Base-by-base conservation (phyloP, 352 stramenopile species). In the Phytophthora pinifolia region DNA sequence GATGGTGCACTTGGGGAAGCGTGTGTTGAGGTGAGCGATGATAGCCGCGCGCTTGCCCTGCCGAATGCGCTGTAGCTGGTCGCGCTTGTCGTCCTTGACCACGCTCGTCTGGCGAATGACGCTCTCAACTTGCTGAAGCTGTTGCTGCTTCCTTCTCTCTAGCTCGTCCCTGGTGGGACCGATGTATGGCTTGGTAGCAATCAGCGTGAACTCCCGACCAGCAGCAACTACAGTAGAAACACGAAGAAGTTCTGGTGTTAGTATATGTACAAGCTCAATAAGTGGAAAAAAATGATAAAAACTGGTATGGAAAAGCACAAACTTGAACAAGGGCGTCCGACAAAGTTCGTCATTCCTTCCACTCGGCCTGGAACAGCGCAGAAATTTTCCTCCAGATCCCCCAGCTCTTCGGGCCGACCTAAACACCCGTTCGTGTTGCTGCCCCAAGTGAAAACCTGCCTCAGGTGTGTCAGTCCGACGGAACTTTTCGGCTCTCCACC, bases 181-280 rank as follows among this genome's bases (percentile, higher is more conserved):
- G n/a, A 97, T 83, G 65, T 98, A 98, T 7, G 93, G 89, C 57
- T 96, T 96, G 0, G 93, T 98, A 2, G 87, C 89, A 10, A 98
- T 79, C 18, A 98, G 45, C 0, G 92, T 98, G 45, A 94, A 98
- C 59, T 98, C 92, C 4, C 89, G 85, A 20, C 90, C 93, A 64
- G 83, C 94, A 6, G 93, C 88, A 58, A 97, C 85, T 94, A n/a
- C n/a, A n/a, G n/a, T n/a, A 36, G 12, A 41, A 14, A 4, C 39
- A 55, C 34, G 2, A 6, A 36, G 6, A 31, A 18, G 4, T 27
- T 5, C 20, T 3, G 2, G 20, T 22, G 14, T 37, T 35, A 54
- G n/a, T 41, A 14, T 6, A 45, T 9, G 17, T 6, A 17, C 13
- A 18, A 42, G 30, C 6, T 43, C 30, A 15, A 12, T 10, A 14